Evolutionary conservation across 176 grass and related monocot species (phyloP), one percentile per base, ranked within the genome.

Genomic region (Miscanthus lutarioriparius): DNA sequence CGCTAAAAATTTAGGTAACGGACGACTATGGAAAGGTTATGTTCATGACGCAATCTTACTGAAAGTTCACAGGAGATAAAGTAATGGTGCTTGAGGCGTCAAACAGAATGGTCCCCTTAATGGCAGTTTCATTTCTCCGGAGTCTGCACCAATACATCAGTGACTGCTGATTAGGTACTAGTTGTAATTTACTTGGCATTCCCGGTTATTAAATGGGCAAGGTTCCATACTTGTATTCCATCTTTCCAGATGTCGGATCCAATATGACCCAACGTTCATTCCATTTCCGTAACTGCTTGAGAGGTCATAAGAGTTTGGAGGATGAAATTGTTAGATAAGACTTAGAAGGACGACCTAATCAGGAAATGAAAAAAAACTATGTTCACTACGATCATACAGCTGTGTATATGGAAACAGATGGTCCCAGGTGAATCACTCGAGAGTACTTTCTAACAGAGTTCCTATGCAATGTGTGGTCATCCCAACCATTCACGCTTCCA

Each of bases 181-280:
- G 13, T 23, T 67, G 5, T 56, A 36, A 53, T 25, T 59, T 68
- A 51, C 49, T 67, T 74, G 47, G 49, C 40, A 86, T 74, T 75
- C 32, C 85, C 4, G 11, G 26, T 82, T 51, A 45, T 11, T 51
- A 86, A 80, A 88, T 2, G 68, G 20, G 35, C 8, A 83, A 47
- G 53, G 56, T 30, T 76, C 25, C 67, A 27, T 96, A 99, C 97
- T 99, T 99, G 90, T 99, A 99, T 93, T 99, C 97, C 97, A 99
- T 96, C 84, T 95, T 99, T 65, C 97, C 97, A 53, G 90, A 93
- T 4, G 93, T 96, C 2, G 97, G 97, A 49, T 99, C 97, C 76
- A 99, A 85, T 71, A 99, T 96, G 78, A 96, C 71, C 97, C 97
- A 99, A 74, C 97, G 76, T 66, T 96, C 93, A 13, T 99, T 99